These are phyloP conservation scores for Lachnellula suecica DNA, from an alignment of 2,329 filamentous ascomycete genomes.

Conservation along the genomic window DNA sequence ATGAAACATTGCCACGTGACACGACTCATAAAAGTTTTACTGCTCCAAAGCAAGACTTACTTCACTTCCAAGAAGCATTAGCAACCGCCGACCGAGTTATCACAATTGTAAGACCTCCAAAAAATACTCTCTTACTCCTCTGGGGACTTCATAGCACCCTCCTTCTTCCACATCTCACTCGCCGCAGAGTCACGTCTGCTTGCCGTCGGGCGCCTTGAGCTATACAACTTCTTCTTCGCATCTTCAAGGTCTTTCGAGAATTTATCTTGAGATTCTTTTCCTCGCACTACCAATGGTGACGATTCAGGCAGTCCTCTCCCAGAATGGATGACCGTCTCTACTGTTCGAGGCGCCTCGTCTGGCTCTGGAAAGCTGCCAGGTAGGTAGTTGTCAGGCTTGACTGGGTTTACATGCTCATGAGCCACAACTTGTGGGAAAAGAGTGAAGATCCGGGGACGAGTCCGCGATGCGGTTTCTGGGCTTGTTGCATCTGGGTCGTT, in stretches of 20 bases:
- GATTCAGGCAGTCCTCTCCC: conserved; percentile 14
- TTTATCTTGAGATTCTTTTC: conserved; percentile 4
- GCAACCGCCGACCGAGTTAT: no score
- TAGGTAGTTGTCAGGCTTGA: neutral
- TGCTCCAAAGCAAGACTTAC: no score
- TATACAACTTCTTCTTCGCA: neutral
- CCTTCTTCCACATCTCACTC: neutral
- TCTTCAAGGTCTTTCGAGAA: neutral
- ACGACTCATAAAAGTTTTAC: no score
- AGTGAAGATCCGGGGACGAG: conserved; percentile 3
- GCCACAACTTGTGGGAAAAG: conserved; percentile 6
- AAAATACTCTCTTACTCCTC: neutral
- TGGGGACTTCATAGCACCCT: neutral
- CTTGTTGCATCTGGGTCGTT: neutral
- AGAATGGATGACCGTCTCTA: conserved; percentile 5
- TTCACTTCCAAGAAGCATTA: no score
- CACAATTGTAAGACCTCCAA: neutral
- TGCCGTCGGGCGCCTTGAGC: conserved; percentile 5
- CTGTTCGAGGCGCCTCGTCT: neutral
- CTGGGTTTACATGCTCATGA: neutral
- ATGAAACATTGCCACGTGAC: no score
- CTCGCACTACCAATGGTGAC: conserved; percentile 14
- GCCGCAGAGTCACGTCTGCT: conserved; percentile 6
- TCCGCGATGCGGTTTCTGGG: neutral
- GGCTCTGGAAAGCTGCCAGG: conserved; percentile 6